These are phyloP conservation scores for Lentinula detonsa DNA, from an alignment of 768 basidiomycete genomes.

Conservation along the genomic window DNA sequence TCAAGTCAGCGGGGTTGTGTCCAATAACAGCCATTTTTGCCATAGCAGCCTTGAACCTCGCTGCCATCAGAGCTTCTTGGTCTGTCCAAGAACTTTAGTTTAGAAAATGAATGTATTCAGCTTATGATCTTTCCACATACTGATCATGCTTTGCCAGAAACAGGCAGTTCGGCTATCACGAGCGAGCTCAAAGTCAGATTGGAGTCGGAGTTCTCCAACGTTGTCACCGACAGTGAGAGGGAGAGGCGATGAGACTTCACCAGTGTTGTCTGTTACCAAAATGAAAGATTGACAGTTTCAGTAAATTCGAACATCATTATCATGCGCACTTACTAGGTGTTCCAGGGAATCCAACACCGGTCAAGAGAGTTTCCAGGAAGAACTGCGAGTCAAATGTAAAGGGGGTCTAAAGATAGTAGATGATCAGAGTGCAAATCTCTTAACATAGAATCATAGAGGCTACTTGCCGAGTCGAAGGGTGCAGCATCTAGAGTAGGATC, in stretches of 20 bases:
- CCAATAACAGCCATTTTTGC: slow-evolving; percentile 14
- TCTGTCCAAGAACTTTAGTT: not conserved
- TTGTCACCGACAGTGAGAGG: not conserved
- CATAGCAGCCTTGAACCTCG: slow-evolving; percentile 14
- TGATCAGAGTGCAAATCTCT: not conserved
- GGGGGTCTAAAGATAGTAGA: slow-evolving; percentile 15
- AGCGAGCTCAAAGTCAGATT: slow-evolving; percentile 20
- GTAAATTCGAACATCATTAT: not conserved
- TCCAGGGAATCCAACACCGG: slow-evolving; percentile 21
- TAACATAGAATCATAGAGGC: not conserved
- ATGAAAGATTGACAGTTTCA: too few species aligned
- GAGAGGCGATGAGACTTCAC: slow-evolving; percentile 18
- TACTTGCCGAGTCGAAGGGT: slow-evolving; percentile 10
- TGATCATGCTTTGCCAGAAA: slow-evolving; percentile 31
- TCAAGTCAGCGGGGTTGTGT: slow-evolving; percentile 8
- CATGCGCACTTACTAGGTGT: slow-evolving; percentile 5
- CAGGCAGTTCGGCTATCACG: slow-evolving; percentile 29
- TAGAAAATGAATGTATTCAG: not conserved
- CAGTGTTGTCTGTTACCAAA: slow-evolving; percentile 8
- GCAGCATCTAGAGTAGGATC: slow-evolving; percentile 14
- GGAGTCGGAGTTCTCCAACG: slow-evolving; percentile 23
- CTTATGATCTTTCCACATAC: slow-evolving; percentile 7
- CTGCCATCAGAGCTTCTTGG: slow-evolving; percentile 6
- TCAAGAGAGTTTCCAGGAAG: slow-evolving; percentile 18
- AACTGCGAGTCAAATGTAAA: slow-evolving; percentile 24